phyloP scores from a whole-genome alignment of 2,329 filamentous ascomycete genomes.

The Diaporthe caulivora region DNA sequence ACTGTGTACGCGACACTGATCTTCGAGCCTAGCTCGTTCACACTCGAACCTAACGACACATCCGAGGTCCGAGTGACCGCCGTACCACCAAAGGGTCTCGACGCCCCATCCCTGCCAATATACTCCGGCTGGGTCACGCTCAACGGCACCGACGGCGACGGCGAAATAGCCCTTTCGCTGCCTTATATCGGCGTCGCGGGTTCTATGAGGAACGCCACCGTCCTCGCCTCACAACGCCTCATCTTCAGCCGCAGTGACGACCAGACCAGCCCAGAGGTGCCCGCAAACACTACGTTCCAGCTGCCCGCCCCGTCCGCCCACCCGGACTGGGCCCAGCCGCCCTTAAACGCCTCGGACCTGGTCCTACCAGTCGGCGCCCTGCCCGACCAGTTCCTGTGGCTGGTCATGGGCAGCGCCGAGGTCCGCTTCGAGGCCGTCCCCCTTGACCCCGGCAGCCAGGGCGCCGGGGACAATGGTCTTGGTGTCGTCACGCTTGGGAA shows the following conservation, averaged over 20 bases:
- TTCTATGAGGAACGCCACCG: constrained; percentile 43
- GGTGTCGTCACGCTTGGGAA: constrained; percentile 39
- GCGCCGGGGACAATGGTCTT: background rate
- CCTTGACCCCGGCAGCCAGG: background rate
- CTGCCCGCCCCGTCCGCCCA: constrained; percentile 24
- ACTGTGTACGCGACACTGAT: constrained; percentile 3
- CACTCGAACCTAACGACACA: constrained; percentile 45
- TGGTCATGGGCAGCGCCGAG: constrained; percentile 22
- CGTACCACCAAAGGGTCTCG: constrained; percentile 14
- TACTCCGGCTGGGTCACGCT: constrained; percentile 60
- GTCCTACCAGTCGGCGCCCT: constrained; percentile 8
- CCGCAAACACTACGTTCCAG: constrained; percentile 17
- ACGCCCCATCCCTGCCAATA: constrained; percentile 52
- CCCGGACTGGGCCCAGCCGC: constrained; percentile 19
- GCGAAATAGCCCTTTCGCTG: constrained; percentile 47
- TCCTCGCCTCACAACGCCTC: constrained; percentile 35
- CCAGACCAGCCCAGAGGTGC: background rate
- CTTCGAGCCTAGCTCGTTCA: constrained; percentile 44
- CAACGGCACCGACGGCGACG: constrained; percentile 52
- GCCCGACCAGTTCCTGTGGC: constrained; percentile 15
- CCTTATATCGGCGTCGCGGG: constrained; percentile 56
- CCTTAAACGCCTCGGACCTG: constrained; percentile 11
- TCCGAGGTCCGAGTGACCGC: constrained; percentile 45
- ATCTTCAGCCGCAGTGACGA: constrained; percentile 21
- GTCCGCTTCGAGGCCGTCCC: constrained; percentile 20